Base-by-base conservation (phyloP, 768 basidiomycete genomes). In the Tylopilus vinaceipallidus region DNA sequence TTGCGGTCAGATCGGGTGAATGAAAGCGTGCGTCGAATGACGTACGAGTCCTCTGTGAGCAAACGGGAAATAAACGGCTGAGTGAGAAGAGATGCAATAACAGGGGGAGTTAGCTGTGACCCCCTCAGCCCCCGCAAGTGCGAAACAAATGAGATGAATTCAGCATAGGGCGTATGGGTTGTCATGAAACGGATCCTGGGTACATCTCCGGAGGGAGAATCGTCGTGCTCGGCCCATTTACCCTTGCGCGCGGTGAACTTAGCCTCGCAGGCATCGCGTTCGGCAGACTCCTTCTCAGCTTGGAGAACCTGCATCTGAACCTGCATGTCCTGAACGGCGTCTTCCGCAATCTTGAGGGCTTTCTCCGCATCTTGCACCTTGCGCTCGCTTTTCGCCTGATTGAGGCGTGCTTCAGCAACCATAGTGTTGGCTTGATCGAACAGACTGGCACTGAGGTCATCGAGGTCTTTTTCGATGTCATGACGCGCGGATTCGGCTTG, bases 351-450 rank as follows among this genome's bases (percentile, higher is more conserved):
- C 57, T 79, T 83, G 51, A 95, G 67, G 9, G 90, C 86, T 20
- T 75, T 73, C 67, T 95, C 90, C 11, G 91, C 84, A 27, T 84
- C 83, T 50, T 81, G 79, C 2, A 86, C 82, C 61, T 90, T 88
- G 35, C 84, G 77, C 61, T 93, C 79, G 74, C 88, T 85, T 53
- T 65, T 73, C 4, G 86, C 84, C 30, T 77, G 73, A 14, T 66
- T 72, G 52, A 84, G 77, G 14, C 94, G 80, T 19, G 95, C 95
- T 64, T 92, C 88, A 0, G 91, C 92, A n/a, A 98, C 95, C 97
- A 99, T 99, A 6, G 79, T 85, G 66, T 99, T 98, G 6, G 95
- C 95, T 70, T 97, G 88, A 44, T 82, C 80, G 62, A 99, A 99
- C 16, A 99, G 74, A 41, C 73, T 80, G 14, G 93, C 92, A 54